phyloP scores from a whole-genome alignment of 495 filamentous ascomycete species.

The Entonaema liquescens region DNA sequence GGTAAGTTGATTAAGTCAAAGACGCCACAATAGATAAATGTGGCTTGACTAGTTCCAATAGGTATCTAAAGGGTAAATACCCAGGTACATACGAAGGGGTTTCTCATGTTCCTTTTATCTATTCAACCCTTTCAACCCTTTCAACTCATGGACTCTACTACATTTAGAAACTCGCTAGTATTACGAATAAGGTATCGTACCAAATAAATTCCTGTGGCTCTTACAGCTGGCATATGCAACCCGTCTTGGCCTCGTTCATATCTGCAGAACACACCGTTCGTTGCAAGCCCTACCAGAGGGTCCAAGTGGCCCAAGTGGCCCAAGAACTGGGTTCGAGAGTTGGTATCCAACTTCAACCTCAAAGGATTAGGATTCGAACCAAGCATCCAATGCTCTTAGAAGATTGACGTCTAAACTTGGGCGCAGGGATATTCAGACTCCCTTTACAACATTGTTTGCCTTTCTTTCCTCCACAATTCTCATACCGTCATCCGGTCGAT shows the following conservation, averaged over 20 bases:
- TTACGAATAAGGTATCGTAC: slow-evolving; percentile 21
- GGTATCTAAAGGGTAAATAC: neutral
- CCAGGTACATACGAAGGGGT: neutral
- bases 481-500: slow-evolving; percentile 21
- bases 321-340: slow-evolving; percentile 2
- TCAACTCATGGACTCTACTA: slow-evolving; percentile 3
- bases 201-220: neutral
- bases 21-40: neutral
- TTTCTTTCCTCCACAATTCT: slow-evolving; percentile 23
- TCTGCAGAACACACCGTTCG: slow-evolving; percentile 32
- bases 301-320: slow-evolving; percentile 14
- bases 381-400: neutral
- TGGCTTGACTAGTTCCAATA: neutral
- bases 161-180: neutral
- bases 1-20: neutral
- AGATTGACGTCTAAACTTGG: slow-evolving; percentile 2
- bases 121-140: slow-evolving; percentile 2
- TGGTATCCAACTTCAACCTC: slow-evolving; percentile 16
- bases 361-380: slow-evolving; percentile 30
- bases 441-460: slow-evolving; percentile 24
- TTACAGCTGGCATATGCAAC: slow-evolving; percentile 24
- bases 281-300: slow-evolving; percentile 30
- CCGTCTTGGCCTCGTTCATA: slow-evolving; percentile 13
- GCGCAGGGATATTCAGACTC: slow-evolving; percentile 8
- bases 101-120: neutral